Percentiles rank a stretch among this genome's conserved stretches.
These are phyloP conservation scores for Leccinellum luteum DNA, from an alignment of 768 basidiomycete species.

Conservation along the genomic window DNA sequence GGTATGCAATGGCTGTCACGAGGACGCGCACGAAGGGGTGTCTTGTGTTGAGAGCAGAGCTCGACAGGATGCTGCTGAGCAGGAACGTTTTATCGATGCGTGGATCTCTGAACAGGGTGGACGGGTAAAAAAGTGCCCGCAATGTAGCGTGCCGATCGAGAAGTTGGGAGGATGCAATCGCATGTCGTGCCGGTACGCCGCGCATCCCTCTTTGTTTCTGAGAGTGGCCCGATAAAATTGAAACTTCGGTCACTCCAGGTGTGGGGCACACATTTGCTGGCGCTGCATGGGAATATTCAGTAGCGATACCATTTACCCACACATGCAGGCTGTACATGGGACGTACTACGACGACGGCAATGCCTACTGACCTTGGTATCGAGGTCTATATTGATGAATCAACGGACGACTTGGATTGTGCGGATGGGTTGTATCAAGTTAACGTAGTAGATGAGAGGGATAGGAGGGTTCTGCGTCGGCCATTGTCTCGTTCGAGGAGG, in stretches of 20 bases:
- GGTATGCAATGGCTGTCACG: slow-evolving; percentile 63
- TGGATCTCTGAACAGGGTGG: slow-evolving; percentile 57
- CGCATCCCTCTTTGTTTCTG: not conserved
- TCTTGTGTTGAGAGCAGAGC: slow-evolving; percentile 47
- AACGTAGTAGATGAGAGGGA: too few relatives aligned
- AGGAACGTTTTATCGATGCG: slow-evolving; percentile 48
- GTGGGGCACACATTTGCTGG: slow-evolving; percentile 81
- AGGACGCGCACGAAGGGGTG: slow-evolving; percentile 60
- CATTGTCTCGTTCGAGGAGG: too few relatives aligned
- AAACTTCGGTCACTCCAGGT: slow-evolving; percentile 34
- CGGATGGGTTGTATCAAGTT: not conserved
- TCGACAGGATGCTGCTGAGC: slow-evolving; percentile 40
- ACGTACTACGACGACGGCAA: slow-evolving; percentile 22
- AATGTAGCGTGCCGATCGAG: slow-evolving; percentile 67
- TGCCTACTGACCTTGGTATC: slow-evolving; percentile 8
- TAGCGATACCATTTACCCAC: slow-evolving; percentile 29
- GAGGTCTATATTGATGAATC: slow-evolving; percentile 20
- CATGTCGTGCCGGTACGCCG: slow-evolving; percentile 53
- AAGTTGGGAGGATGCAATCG: slow-evolving; percentile 76
- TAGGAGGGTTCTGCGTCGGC: too few relatives aligned
- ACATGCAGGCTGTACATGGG: slow-evolving; percentile 38
- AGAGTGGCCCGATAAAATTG: not conserved
- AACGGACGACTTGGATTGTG: too few relatives aligned
- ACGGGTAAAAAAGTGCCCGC: slow-evolving; percentile 69
- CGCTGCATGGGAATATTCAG: slow-evolving; percentile 46